Evolutionary conservation across 1,284 basidiomycete genomes (phyloP).

Genomic region (Neolentinus lepideus): DNA sequence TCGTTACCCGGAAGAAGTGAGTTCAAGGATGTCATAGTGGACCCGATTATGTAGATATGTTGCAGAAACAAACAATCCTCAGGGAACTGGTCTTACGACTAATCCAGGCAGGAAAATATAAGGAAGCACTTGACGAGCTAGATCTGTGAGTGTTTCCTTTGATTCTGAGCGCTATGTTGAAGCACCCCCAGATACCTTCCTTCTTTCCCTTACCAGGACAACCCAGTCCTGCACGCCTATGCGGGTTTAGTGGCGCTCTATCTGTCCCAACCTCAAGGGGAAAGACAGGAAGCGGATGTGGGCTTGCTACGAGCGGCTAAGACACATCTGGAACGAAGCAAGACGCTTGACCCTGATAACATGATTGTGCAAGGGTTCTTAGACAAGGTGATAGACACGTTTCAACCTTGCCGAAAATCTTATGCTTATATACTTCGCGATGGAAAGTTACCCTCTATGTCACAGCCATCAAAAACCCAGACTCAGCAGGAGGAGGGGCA

Average conservation of each 20-base stretch:
- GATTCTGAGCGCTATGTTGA: slow-evolving; percentile 3
- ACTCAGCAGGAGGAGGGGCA: slow-evolving; percentile 11
- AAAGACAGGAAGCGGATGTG: slow-evolving; percentile 20
- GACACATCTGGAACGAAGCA: slow-evolving; percentile 56
- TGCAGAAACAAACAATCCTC: slow-evolving; percentile 69
- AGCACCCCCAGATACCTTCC: slow-evolving; percentile 60
- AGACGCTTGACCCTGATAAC: slow-evolving; percentile 52
- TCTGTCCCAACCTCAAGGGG: slow-evolving; percentile 33
- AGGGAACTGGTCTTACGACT: slow-evolving; percentile 68
- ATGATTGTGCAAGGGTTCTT: slow-evolving; percentile 43
- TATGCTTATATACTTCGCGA: not conserved
- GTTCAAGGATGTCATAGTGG: not conserved
- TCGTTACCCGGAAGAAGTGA: slow-evolving; percentile 56
- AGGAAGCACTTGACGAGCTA: slow-evolving; percentile 75
- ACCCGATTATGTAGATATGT: slow-evolving; percentile 2
- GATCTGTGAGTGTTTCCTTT: slow-evolving; percentile 56
- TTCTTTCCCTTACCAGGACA: slow-evolving; percentile 80
- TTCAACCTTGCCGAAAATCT: not conserved
- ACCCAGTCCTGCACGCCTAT: slow-evolving; percentile 72
- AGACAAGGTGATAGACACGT: slow-evolving; percentile 34
- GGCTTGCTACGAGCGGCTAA: slow-evolving; percentile 49
- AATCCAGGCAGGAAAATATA: slow-evolving; percentile 47
- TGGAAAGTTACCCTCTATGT: not conserved
- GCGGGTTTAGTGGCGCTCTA: slow-evolving; percentile 71
- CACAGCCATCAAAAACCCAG: slow-evolving; percentile 12